Evolutionary conservation across 306 rosid genomes (phyloP).

Genomic region (Cyclanthera cordifolia): DNA sequence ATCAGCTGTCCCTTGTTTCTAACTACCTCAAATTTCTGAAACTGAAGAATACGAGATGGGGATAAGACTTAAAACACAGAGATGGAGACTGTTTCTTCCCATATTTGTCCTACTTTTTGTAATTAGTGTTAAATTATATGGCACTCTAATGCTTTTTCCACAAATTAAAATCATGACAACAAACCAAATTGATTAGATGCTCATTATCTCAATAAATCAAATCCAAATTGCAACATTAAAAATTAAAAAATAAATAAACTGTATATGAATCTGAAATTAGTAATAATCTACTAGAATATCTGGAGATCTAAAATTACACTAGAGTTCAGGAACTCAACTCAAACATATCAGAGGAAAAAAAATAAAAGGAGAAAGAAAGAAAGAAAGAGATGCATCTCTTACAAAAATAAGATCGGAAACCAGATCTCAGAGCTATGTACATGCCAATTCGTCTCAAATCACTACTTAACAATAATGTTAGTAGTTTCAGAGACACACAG

Average conservation of each 20-base stretch:
- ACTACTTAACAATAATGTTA: neutral
- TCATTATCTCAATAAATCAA: neutral
- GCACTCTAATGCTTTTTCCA: neutral
- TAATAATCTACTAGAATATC: neutral
- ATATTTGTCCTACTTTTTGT: neutral
- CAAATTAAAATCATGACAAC: neutral
- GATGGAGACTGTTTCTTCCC: neutral
- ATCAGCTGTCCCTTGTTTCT: neutral
- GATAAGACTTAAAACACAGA: neutral
- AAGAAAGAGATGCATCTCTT: neutral
- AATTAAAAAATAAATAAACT: too few relatives aligned
- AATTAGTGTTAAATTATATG: neutral
- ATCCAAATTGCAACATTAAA: neutral
- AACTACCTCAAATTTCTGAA: neutral
- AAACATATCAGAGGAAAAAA: neutral
- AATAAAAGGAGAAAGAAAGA: neutral
- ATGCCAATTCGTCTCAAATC: neutral
- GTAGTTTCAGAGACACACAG: neutral
- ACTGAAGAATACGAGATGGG: neutral
- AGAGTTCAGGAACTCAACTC: neutral
- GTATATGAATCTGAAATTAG: neutral
- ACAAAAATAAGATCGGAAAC: neutral
- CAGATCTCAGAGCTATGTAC: conserved; percentile 5
- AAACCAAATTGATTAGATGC: neutral
- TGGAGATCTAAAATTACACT: neutral